phyloP scores from a whole-genome alignment of 352 stramenopile genomes.

The Phytopythium kandeliae region DNA sequence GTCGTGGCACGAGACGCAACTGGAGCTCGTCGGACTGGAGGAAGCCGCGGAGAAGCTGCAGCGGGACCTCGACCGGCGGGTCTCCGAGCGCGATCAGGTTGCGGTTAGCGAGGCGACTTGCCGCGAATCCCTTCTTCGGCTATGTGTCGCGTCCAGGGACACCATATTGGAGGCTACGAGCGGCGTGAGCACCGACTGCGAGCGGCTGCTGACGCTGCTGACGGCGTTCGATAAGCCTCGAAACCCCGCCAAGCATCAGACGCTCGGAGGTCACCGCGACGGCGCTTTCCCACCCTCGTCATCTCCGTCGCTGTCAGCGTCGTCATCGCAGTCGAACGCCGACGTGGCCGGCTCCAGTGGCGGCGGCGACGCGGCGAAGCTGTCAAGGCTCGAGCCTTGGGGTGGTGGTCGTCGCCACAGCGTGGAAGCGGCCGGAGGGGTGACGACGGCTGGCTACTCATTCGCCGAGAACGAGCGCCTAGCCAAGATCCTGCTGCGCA shows the following conservation, averaged over 20 bases:
- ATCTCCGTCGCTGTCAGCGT: background rate
- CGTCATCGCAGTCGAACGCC: slow-evolving; percentile 1
- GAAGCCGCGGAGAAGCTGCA: slow-evolving; percentile 7
- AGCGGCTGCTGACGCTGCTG: slow-evolving; percentile 25
- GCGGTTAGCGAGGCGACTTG: slow-evolving; percentile 6
- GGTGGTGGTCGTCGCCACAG: no score
- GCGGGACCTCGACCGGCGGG: slow-evolving; percentile 17
- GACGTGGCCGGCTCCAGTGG: background rate
- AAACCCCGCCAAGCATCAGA: slow-evolving; percentile 10
- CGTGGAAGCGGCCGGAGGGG: background rate
- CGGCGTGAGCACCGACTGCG: slow-evolving; percentile 10
- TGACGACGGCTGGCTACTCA: slow-evolving; percentile 17
- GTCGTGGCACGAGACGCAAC: slow-evolving; percentile 6
- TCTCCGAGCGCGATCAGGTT: slow-evolving; percentile 9
- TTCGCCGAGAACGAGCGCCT: slow-evolving; percentile 78
- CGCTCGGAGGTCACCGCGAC: background rate
- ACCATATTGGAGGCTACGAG: slow-evolving; percentile 11
- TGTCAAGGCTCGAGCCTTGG: background rate
- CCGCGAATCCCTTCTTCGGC: slow-evolving; percentile 7
- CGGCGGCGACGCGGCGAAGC: background rate
- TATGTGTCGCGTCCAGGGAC: slow-evolving; percentile 15
- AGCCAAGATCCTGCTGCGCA: slow-evolving; percentile 64
- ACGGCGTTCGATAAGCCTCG: slow-evolving; percentile 44
- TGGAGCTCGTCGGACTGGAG: slow-evolving; percentile 8
- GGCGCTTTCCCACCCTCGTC: background rate